These are phyloP conservation scores for Talaromyces proteolyticus DNA, from an alignment of 495 filamentous ascomycete species.

Conservation along the genomic window DNA sequence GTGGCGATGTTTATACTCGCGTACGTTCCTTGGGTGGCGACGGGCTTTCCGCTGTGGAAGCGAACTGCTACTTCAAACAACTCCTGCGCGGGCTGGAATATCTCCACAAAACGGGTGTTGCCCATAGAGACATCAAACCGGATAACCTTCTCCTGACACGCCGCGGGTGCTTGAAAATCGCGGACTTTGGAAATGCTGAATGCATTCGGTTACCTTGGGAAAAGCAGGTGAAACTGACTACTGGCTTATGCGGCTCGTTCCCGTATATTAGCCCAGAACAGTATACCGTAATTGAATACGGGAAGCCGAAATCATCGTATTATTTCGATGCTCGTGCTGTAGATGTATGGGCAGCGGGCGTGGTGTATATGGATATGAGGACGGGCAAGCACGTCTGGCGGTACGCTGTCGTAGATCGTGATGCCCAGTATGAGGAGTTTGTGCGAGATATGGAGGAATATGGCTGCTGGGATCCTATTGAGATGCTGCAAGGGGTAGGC, in stretches of 20 bases:
- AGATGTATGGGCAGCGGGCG: slow-evolving; percentile 8
- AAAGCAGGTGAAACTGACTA: background rate
- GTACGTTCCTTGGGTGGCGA: background rate
- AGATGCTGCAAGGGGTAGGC: slow-evolving; percentile 1
- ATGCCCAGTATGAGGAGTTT: slow-evolving; percentile 1
- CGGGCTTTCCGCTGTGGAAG: slow-evolving; percentile 5
- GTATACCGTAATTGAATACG: background rate
- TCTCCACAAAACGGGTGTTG: slow-evolving; percentile 7
- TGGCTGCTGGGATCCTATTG: slow-evolving; percentile 2
- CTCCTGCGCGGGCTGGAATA: slow-evolving; percentile 6
- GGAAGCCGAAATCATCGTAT: background rate
- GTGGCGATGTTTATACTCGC: slow-evolving; percentile 6
- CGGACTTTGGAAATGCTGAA: slow-evolving; percentile 8
- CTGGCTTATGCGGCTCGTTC: slow-evolving; percentile 8
- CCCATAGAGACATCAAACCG: slow-evolving; percentile 8
- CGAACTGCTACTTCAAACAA: slow-evolving; percentile 9
- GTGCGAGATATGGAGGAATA: background rate
- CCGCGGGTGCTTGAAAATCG: slow-evolving; percentile 5
- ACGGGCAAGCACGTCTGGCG: slow-evolving; percentile 7
- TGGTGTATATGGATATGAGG: slow-evolving; percentile 9
- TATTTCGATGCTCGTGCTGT: slow-evolving; percentile 4
- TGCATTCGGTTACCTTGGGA: slow-evolving; percentile 9
- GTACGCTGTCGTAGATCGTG: slow-evolving; percentile 2
- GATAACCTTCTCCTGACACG: slow-evolving; percentile 7
- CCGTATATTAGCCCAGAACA: slow-evolving; percentile 10